Evolutionary conservation across 2,329 filamentous ascomycete species (phyloP).

Genomic region (Purpureocillium takamizusanense): DNA sequence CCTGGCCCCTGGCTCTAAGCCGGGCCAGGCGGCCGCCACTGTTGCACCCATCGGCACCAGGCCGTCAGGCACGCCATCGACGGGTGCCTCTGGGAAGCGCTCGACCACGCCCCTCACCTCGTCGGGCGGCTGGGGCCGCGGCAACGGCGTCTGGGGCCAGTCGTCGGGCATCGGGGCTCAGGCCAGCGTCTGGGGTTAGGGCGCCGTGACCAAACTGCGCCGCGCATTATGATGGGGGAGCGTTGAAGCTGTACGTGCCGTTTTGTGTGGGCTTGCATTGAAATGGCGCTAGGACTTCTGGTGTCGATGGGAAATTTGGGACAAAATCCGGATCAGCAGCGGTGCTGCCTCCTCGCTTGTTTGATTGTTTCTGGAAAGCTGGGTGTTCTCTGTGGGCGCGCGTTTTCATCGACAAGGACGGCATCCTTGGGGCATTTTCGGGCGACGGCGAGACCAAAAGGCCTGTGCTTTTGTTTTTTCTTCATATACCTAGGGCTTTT

Average conservation of each 20-base stretch:
- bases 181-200: conserved; percentile 87
- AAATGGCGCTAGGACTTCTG: conserved; percentile 7
- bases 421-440: conserved; percentile 9
- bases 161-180: conserved; percentile 76
- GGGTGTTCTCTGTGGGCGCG: conserved; percentile 1
- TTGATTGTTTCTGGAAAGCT: conserved; percentile 4
- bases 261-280: conserved; percentile 12
- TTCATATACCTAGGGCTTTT: conserved; percentile 11
- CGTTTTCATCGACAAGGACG: conserved; percentile 4
- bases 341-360: conserved; percentile 8
- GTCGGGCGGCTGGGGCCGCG: conserved; percentile 74
- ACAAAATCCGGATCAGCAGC: conserved; percentile 1
- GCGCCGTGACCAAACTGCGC: neutral
- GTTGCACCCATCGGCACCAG: conserved; percentile 93
- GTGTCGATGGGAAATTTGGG: conserved; percentile 5
- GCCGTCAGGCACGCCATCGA: conserved; percentile 51
- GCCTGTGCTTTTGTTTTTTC: conserved; percentile 6
- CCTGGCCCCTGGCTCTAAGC: conserved; percentile 43
- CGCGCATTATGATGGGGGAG: neutral
- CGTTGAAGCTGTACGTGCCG: too few species aligned
- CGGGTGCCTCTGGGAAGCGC: conserved; percentile 52
- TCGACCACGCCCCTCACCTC: conserved; percentile 88
- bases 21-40: conserved; percentile 46
- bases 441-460: conserved; percentile 10
- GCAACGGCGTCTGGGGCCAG: conserved; percentile 76